These are phyloP conservation scores for Aspergillus eucalypticola DNA, from an alignment of 2,329 filamentous ascomycete genomes.

Conservation along the genomic window DNA sequence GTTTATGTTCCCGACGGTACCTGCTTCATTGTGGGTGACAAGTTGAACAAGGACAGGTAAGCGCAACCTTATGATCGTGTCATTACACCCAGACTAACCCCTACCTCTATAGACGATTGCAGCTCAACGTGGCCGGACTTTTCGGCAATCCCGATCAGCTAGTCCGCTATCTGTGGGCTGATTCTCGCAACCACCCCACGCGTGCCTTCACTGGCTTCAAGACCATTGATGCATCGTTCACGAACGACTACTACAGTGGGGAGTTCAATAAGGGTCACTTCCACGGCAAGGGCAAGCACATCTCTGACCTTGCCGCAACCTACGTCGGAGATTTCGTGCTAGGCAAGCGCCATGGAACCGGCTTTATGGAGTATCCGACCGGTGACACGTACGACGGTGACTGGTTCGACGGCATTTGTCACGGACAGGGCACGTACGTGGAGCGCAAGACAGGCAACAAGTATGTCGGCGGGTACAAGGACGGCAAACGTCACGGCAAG, in stretches of 20 bases:
- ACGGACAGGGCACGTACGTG: conserved; percentile 59
- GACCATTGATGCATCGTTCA: conserved; percentile 55
- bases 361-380: conserved; percentile 59
- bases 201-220: conserved; percentile 48
- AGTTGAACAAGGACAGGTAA: conserved; percentile 40
- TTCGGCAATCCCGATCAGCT: conserved; percentile 43
- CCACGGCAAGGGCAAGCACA: conserved; percentile 58
- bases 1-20: conserved; percentile 39
- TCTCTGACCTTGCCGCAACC: conserved; percentile 55
- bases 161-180: conserved; percentile 47
- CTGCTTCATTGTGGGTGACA: conserved; percentile 46
- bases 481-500: conserved; percentile 61
- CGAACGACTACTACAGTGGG: conserved; percentile 58
- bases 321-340: conserved; percentile 59
- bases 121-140: conserved; percentile 35
- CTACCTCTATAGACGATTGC: conserved; percentile 28
- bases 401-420: conserved; percentile 48
- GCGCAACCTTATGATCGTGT: conserved; percentile 17
- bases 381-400: conserved; percentile 52
- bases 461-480: conserved; percentile 62
- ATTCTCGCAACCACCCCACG: conserved; percentile 48
- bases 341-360: conserved; percentile 56
- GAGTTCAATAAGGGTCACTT: conserved; percentile 51
- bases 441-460: conserved; percentile 60
- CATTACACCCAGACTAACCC: not conserved